These are phyloP conservation scores for Euryodendron excelsum DNA, from an alignment of 148 eudicot species.

Conservation along the genomic window DNA sequence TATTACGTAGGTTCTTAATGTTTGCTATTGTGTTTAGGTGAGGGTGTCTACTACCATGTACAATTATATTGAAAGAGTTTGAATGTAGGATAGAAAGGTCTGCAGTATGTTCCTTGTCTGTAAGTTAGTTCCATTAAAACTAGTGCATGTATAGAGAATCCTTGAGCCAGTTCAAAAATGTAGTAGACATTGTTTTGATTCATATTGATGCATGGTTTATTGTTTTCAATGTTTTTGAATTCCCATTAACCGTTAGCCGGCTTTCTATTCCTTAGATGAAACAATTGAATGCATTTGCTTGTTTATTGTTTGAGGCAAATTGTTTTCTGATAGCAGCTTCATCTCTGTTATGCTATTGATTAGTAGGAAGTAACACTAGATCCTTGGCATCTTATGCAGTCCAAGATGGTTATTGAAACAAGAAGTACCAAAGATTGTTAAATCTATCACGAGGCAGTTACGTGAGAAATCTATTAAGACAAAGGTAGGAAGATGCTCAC, in stretches of 20 bases:
- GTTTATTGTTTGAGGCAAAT: neutral
- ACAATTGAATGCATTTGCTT: neutral
- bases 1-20: neutral
- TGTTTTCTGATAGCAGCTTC: neutral
- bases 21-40: neutral
- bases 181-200: neutral
- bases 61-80: neutral
- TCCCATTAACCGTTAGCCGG: neutral
- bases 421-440: constrained; percentile 92
- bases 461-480: constrained; percentile 94
- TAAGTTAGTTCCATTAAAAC: neutral
- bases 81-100: neutral
- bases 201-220: neutral
- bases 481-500: constrained; percentile 47
- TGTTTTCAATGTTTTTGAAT: neutral
- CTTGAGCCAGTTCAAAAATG: neutral
- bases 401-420: constrained; percentile 89
- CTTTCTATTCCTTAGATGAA: neutral
- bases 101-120: neutral
- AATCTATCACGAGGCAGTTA: constrained; percentile 79
- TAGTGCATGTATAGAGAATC: neutral
- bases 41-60: neutral
- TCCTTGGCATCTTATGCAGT: constrained; percentile 42
- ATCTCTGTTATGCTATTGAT: neutral
- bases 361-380: neutral